Percentiles rank a stretch among this genome's conserved stretches.
These are phyloP conservation scores for Saccharomycopsis phalli DNA, from an alignment of 1,139 yeast genomes.

Conservation along the genomic window DNA sequence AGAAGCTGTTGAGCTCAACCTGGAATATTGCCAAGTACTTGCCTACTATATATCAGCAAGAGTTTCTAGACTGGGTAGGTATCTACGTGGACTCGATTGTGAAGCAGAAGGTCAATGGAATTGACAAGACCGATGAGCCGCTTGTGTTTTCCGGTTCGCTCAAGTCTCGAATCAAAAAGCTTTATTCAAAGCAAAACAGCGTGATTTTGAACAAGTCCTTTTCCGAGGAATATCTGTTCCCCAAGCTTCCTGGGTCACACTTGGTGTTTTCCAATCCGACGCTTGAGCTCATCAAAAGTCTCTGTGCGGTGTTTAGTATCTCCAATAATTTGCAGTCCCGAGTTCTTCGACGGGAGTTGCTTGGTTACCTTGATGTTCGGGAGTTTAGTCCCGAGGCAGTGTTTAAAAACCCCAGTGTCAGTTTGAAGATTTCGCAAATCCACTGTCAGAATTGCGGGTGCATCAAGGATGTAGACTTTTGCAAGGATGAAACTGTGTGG, in stretches of 20 bases:
- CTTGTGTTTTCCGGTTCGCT: conserved; percentile 46
- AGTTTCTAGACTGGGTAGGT: conserved; percentile 81
- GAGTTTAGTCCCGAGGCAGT: conserved; percentile 76
- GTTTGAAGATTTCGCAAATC: conserved; percentile 56
- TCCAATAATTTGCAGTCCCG: conserved; percentile 67
- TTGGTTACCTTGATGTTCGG: conserved; percentile 64
- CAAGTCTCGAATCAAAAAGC: conserved; percentile 53
- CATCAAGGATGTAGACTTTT: conserved; percentile 71
- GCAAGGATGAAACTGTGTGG: conserved; percentile 61
- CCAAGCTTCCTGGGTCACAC: conserved; percentile 64
- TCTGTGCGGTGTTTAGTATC: conserved; percentile 66
- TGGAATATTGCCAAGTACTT: conserved; percentile 79
- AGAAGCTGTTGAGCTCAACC: conserved; percentile 45
- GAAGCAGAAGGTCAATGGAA: conserved; percentile 40
- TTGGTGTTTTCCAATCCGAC: conserved; percentile 59
- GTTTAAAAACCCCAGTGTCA: conserved; percentile 70
- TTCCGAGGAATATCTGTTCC: conserved; percentile 60
- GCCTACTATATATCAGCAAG: conserved; percentile 68
- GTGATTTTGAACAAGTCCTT: conserved; percentile 60
- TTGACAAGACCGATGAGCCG: conserved; percentile 33
- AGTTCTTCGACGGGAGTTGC: conserved; percentile 62
- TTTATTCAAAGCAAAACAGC: conserved; percentile 63
- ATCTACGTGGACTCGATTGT: conserved; percentile 67
- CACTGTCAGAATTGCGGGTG: conserved; percentile 75
- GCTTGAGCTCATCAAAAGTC: conserved; percentile 65